phyloP scores from a whole-genome alignment of 1,139 yeast genomes.

The Suhomyces bribrorum region DNA sequence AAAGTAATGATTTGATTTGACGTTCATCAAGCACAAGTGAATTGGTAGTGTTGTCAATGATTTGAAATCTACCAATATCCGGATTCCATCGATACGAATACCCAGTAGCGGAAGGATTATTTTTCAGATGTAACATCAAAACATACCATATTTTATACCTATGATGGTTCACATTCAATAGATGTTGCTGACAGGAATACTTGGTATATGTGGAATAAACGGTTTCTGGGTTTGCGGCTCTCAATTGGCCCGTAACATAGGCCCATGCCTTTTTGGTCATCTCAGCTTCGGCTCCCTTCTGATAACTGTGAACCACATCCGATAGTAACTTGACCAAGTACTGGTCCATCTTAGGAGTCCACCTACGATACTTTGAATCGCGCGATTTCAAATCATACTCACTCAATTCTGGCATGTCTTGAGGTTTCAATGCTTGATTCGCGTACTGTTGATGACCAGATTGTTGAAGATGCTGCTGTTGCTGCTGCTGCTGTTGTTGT shows the following conservation, averaged over 20 bases:
- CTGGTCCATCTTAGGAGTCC: slow-evolving; percentile 47
- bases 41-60: slow-evolving; percentile 29
- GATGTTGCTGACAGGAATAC: slow-evolving; percentile 44
- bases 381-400: slow-evolving; percentile 38
- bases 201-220: slow-evolving; percentile 47
- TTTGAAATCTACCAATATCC: slow-evolving; percentile 37
- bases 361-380: slow-evolving; percentile 42
- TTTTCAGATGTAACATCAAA: slow-evolving; percentile 34
- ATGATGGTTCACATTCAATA: slow-evolving; percentile 39
- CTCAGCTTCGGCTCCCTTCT: slow-evolving; percentile 32
- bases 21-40: slow-evolving; percentile 33
- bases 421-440: slow-evolving; percentile 3
- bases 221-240: slow-evolving; percentile 43
- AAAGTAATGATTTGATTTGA: slow-evolving; percentile 34
- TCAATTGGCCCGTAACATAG: slow-evolving; percentile 38
- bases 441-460: slow-evolving; percentile 9
- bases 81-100: slow-evolving; percentile 43
- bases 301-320: slow-evolving; percentile 41
- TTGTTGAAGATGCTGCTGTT: slow-evolving; percentile 12
- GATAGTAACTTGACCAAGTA: slow-evolving; percentile 34
- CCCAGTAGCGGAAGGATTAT: slow-evolving; percentile 21
- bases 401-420: slow-evolving; percentile 20
- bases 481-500: slow-evolving; percentile 18
- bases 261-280: slow-evolving; percentile 44
- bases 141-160: slow-evolving; percentile 40